A percentile compares a stretch with the other conserved stretches of the same genome.
These are phyloP conservation scores for Rhizoclosmatium sp. DNA, from an alignment of 192 early-diverging fungal species.

Conservation along the genomic window DNA sequence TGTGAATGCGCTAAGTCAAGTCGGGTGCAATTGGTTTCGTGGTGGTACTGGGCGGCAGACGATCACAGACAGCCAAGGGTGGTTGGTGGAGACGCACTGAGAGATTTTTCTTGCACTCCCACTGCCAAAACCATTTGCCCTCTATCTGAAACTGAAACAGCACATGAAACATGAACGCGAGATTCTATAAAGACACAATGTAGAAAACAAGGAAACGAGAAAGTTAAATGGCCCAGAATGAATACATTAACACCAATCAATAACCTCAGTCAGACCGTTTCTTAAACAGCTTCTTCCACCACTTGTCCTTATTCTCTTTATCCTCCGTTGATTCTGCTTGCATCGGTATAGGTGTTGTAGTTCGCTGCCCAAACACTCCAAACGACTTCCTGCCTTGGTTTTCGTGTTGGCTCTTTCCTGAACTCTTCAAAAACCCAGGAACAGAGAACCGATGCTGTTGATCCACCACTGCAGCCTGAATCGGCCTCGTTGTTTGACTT, in stretches of 20 bases:
- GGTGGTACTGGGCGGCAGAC: too few relatives aligned
- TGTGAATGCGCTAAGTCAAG: too few relatives aligned
- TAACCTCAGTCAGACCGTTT: too few relatives aligned
- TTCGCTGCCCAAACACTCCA: constrained; percentile 10
- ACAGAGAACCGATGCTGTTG: neutral
- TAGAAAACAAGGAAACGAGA: too few relatives aligned
- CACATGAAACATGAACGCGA: too few relatives aligned
- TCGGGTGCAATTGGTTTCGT: too few relatives aligned
- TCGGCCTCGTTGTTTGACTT: neutral
- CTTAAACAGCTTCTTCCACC: constrained; percentile 35
- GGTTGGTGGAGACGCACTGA: too few relatives aligned
- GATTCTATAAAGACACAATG: too few relatives aligned
- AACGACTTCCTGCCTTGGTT: constrained; percentile 28
- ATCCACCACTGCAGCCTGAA: neutral
- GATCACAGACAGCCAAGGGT: too few relatives aligned
- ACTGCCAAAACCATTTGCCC: too few relatives aligned
- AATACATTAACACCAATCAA: neutral
- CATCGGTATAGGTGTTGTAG: neutral
- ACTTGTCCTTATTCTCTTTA: constrained; percentile 21
- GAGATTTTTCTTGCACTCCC: too few relatives aligned
- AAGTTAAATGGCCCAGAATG: neutral
- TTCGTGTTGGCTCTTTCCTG: constrained; percentile 1
- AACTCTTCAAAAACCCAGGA: neutral
- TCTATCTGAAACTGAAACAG: too few relatives aligned
- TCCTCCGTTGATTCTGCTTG: neutral